Evolutionary conservation across 2,329 filamentous ascomycete genomes (phyloP).

Genomic region (Pseudogymnoascus sp.): DNA sequence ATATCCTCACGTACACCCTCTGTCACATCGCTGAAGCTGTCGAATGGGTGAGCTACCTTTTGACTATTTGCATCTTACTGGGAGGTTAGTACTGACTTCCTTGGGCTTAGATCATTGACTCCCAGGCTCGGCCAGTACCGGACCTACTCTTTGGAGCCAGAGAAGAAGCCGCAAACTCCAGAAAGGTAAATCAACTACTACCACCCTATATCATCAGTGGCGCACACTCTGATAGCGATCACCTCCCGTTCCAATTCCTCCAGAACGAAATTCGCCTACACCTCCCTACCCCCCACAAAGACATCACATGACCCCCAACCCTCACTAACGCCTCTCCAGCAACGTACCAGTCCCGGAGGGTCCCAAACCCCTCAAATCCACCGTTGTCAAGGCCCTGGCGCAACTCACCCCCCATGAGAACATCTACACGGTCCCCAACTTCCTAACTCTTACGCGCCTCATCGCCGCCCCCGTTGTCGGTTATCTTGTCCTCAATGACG

Average conservation of each 20-base stretch:
- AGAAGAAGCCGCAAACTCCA: background rate
- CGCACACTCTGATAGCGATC: background rate
- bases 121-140: background rate
- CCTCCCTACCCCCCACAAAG: background rate
- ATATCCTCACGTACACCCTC: background rate
- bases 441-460: conserved; percentile 81
- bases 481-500: conserved; percentile 78
- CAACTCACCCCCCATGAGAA: conserved; percentile 60
- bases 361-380: conserved; percentile 1
- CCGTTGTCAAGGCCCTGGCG: conserved; percentile 23
- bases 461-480: conserved; percentile 76
- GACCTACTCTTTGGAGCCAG: conserved; percentile 3
- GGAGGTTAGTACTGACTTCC: background rate
- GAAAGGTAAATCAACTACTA: background rate
- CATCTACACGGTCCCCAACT: conserved; percentile 94
- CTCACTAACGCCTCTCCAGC: background rate
- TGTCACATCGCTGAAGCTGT: background rate
- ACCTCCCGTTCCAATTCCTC: background rate
- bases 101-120: background rate
- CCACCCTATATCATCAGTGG: background rate
- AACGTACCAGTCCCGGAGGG: background rate
- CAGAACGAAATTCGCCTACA: background rate
- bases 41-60: background rate
- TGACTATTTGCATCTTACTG: background rate
- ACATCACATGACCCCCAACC: background rate